These are phyloP conservation scores for Wakefieldia striispora DNA, from an alignment of 768 basidiomycete genomes.

Conservation along the genomic window DNA sequence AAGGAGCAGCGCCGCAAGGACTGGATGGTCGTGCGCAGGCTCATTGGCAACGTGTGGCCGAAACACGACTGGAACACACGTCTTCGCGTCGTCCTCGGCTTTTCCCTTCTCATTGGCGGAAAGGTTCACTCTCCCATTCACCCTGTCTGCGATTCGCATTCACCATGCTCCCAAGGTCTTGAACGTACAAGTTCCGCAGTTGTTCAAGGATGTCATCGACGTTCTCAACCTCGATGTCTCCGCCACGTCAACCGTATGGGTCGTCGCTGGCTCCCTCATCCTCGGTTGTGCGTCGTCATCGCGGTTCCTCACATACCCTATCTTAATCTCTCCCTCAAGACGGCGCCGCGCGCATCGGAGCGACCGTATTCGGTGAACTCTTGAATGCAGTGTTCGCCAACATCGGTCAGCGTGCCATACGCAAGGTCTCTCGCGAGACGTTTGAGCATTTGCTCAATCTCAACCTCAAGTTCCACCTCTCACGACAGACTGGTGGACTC, in stretches of 20 bases:
- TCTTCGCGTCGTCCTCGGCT: conserved; percentile 76
- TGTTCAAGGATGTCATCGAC: conserved; percentile 93
- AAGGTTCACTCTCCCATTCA: conserved; percentile 55
- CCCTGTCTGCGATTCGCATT: background rate
- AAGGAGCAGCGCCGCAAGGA: conserved; percentile 69
- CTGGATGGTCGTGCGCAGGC: conserved; percentile 79
- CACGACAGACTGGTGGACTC: conserved; percentile 91
- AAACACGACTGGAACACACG: conserved; percentile 80
- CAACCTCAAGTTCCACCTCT: conserved; percentile 89
- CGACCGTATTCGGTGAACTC: conserved; percentile 87
- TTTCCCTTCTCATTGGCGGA: conserved; percentile 74
- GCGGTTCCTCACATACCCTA: background rate
- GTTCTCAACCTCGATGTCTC: conserved; percentile 82
- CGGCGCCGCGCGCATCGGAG: conserved; percentile 85
- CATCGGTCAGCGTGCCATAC: conserved; percentile 91
- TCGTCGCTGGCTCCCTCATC: conserved; percentile 86
- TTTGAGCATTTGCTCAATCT: conserved; percentile 91
- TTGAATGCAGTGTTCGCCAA: conserved; percentile 96
- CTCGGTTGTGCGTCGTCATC: conserved; percentile 72
- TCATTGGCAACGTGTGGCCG: conserved; percentile 95
- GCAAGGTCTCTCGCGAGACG: conserved; percentile 92
- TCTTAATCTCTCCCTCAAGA: conserved; percentile 46
- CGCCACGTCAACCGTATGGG: conserved; percentile 77
- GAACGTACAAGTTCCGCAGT: conserved; percentile 96
- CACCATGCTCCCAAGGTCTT: conserved; percentile 55